Evolutionary conservation across 352 stramenopile species (phyloP), one percentile per base, ranked within the genome.

Genomic region (Thraustochytrium striatum): DNA sequence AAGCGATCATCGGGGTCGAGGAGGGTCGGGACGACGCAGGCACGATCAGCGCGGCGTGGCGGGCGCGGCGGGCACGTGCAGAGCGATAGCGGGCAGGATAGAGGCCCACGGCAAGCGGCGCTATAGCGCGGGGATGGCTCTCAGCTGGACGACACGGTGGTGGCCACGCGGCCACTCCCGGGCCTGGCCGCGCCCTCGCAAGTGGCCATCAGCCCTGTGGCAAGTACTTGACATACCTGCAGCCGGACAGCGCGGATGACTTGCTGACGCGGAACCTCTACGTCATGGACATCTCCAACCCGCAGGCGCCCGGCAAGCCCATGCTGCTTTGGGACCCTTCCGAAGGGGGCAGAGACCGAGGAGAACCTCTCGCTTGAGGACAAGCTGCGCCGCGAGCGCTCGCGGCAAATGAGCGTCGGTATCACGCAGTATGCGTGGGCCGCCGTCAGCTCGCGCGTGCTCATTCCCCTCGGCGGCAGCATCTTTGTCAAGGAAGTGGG

Each of bases 401-500:
- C 93, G 84, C 88, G 92, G 35, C 87, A 95, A 65, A 94, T 96
- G 88, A 89, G 88, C 61, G 87, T 93, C n/a, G 92, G 92, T 61
- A 95, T 97, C 84, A 96, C 91, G n/a, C 92, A 86, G 11, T 96
- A 96, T 84, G 83, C 87, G 16, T 96, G 89, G 91, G 88, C 41
- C 33, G 79, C 72, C 25, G 47, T 88, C 43, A 85, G 85, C 43
- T 85, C 93, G 59, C 85, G 90, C 32, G 86, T 97, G 43, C 78
- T 97, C 44, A 93, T 96, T 82, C 92, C 92, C 57, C 88, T 95
- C 41, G 87, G 94, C 81, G 94, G 94, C 44, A 94, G 94, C 81
- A 79, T 98, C 41, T 98, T 95, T 84, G 83, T 97, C 21, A 93
- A 98, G 85, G 92, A 97, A 79, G 86, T 85, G 61, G 50, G 86